phyloP scores from a whole-genome alignment of 1,284 basidiomycete genomes.

The Meripilus lineatus region DNA sequence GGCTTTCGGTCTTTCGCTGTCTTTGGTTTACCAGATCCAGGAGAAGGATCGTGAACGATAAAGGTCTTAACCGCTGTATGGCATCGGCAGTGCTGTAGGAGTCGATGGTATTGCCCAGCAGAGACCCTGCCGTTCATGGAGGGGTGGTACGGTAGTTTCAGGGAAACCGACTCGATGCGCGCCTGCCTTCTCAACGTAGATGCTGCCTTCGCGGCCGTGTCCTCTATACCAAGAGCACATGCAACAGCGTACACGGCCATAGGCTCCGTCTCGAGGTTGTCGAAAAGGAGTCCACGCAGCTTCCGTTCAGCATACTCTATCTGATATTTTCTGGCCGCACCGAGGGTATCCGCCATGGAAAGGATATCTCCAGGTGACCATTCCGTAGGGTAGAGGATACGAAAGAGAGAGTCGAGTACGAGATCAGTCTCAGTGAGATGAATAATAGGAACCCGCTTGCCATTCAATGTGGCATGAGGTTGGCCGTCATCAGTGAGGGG shows the following conservation, averaged over 20 bases:
- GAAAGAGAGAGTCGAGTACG: conserved; percentile 15
- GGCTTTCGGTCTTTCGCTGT: background rate
- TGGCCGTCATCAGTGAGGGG: conserved; percentile 1
- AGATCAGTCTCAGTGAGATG: conserved; percentile 13
- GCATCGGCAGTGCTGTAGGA: no score
- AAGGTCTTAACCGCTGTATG: no score
- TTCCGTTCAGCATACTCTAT: conserved; percentile 1
- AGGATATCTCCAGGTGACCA: conserved; percentile 3
- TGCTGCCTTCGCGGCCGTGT: conserved; percentile 2
- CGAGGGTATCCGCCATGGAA: conserved; percentile 6
- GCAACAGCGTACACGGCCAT: conserved; percentile 7
- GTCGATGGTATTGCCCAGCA: no score
- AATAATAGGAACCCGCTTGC: conserved; percentile 5
- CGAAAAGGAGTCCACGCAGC: background rate
- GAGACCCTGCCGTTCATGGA: no score
- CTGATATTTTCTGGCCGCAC: conserved; percentile 8
- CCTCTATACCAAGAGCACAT: conserved; percentile 6
- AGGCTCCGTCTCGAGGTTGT: background rate
- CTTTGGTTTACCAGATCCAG: background rate
- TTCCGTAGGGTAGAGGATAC: conserved; percentile 18
- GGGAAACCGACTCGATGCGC: background rate
- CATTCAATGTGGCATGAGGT: no score
- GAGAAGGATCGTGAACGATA: background rate
- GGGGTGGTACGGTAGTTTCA: no score
- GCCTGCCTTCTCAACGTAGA: background rate